Evolutionary conservation across 2,329 filamentous ascomycete genomes (phyloP).

Genomic region (Plectosphaerella plurivora): DNA sequence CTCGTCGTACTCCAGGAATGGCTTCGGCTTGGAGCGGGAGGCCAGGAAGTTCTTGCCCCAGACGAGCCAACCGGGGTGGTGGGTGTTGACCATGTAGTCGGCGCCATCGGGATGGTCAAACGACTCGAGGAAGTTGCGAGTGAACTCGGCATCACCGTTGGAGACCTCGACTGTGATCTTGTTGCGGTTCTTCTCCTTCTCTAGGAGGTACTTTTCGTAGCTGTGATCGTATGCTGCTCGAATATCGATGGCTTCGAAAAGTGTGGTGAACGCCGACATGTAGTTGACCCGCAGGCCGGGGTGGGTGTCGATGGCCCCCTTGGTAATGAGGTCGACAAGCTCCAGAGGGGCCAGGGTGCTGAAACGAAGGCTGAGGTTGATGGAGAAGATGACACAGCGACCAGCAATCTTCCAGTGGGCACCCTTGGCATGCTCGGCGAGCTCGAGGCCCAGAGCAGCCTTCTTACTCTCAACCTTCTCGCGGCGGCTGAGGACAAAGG

Average conservation of each 20-base stretch:
- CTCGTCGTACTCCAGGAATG: conserved; percentile 71
- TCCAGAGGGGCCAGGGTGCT: conserved; percentile 77
- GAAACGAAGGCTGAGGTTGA: conserved; percentile 88
- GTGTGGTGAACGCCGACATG: conserved; percentile 66
- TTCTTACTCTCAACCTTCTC: conserved; percentile 80
- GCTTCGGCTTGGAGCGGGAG: conserved; percentile 66
- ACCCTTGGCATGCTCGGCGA: conserved; percentile 70
- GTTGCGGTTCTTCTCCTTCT: conserved; percentile 73
- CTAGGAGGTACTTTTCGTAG: conserved; percentile 80
- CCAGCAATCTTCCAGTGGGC: conserved; percentile 97
- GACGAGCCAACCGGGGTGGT: conserved; percentile 93
- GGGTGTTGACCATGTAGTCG: conserved; percentile 85
- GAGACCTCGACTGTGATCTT: conserved; percentile 70
- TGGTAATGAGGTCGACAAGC: conserved; percentile 77
- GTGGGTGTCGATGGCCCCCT: conserved; percentile 84
- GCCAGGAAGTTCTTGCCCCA: conserved; percentile 88
- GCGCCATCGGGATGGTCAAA: conserved; percentile 71
- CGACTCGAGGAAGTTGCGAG: conserved; percentile 67
- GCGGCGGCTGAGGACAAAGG: conserved; percentile 71
- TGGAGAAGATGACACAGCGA: conserved; percentile 82
- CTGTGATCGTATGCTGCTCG: conserved; percentile 81
- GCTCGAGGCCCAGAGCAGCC: conserved; percentile 70
- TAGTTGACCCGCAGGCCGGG: conserved; percentile 80
- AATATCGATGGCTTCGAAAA: conserved; percentile 85
- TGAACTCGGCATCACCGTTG: conserved; percentile 74